phyloP scores from a whole-genome alignment of 2,329 filamentous ascomycete genomes.

The Arachnomyces sp. region DNA sequence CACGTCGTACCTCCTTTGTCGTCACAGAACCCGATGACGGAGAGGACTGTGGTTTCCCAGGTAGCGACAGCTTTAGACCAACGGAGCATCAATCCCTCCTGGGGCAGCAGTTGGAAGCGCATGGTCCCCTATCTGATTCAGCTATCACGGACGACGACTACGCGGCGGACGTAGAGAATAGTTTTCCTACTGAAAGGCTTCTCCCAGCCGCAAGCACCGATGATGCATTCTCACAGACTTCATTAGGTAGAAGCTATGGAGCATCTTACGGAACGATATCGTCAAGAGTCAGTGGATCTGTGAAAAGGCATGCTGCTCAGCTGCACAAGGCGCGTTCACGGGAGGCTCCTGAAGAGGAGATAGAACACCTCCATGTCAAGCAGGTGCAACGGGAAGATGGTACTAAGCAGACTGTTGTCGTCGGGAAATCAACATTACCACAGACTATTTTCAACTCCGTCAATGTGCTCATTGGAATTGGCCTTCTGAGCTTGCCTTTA shows the following conservation, averaged over 20 bases:
- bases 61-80: conserved; percentile 15
- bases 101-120: conserved; percentile 21
- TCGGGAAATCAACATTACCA: conserved; percentile 89
- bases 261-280: conserved; percentile 54
- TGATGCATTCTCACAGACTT: conserved; percentile 51
- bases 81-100: conserved; percentile 19
- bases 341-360: conserved; percentile 48
- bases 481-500: conserved; percentile 79
- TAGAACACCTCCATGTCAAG: conserved; percentile 75
- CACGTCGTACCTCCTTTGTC: conserved; percentile 67
- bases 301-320: conserved; percentile 49
- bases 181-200: conserved; percentile 14
- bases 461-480: conserved; percentile 85
- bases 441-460: conserved; percentile 97
- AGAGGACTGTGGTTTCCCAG: conserved; percentile 33
- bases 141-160: neutral
- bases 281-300: conserved; percentile 49
- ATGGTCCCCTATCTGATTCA: conserved; percentile 10
- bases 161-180: conserved; percentile 10
- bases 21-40: conserved; percentile 49
- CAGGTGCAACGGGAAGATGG: conserved; percentile 80
- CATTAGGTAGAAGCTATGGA: conserved; percentile 65
- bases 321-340: conserved; percentile 46
- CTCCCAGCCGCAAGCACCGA: conserved; percentile 11
- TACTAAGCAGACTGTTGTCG: conserved; percentile 72